phyloP scores from a whole-genome alignment of 805 yeast genomes.

The Wickerhamomyces sydowiorum region DNA sequence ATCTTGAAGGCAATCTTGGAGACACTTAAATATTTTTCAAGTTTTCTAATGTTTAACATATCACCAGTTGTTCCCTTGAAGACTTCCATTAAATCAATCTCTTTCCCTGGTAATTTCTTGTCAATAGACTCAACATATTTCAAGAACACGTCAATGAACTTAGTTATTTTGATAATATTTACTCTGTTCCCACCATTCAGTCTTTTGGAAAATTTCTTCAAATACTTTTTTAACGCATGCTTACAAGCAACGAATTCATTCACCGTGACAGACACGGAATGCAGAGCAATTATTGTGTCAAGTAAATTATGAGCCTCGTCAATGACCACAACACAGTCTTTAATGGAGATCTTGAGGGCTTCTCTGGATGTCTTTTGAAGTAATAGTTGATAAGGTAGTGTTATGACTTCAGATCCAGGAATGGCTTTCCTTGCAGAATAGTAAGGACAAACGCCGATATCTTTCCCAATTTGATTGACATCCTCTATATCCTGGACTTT shows the following conservation, averaged over 20 bases:
- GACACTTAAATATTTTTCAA: conserved; percentile 55
- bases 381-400: conserved; percentile 81
- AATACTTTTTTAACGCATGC: conserved; percentile 47
- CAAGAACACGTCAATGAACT: conserved; percentile 46
- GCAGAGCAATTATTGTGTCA: conserved; percentile 66
- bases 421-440: conserved; percentile 61
- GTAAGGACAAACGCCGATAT: conserved; percentile 69
- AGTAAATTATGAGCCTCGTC: conserved; percentile 92
- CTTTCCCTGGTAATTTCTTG: conserved; percentile 44
- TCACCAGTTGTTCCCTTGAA: conserved; percentile 61
- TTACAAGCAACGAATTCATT: conserved; percentile 41
- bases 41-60: conserved; percentile 58
- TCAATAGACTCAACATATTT: conserved; percentile 36
- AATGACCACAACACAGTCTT: conserved; percentile 64
- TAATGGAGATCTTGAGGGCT: conserved; percentile 51
- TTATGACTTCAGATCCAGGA: conserved; percentile 62
- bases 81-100: conserved; percentile 45
- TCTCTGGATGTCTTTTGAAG: conserved; percentile 56
- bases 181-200: conserved; percentile 70
- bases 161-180: conserved; percentile 56
- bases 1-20: conserved; percentile 82
- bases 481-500: conserved; percentile 65
- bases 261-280: conserved; percentile 53
- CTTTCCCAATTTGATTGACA: conserved; percentile 51
- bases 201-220: conserved; percentile 52